Evolutionary conservation across 1,284 basidiomycete species (phyloP), one percentile per base, ranked within the genome.

Genomic region (Melampsora larici-populina): DNA sequence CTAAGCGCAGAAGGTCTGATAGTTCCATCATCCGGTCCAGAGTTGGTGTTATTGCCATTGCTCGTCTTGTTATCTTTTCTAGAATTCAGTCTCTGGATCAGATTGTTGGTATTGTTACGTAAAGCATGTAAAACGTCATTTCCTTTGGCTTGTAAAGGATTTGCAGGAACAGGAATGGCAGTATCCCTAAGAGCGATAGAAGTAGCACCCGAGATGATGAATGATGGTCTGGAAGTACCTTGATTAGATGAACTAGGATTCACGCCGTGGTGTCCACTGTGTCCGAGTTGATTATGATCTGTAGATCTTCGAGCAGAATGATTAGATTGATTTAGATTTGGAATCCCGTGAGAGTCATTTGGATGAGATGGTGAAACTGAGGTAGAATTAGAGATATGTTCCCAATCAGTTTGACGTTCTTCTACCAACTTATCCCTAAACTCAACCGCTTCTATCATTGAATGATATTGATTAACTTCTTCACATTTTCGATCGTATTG

Each of bases 151-250:
- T 77, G 74, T 21, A 77, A 60, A 11, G 74, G 74, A 49, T 77
- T 77, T 3, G 74, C 74, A 55, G 74, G 55, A 8, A 65, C 49
- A 8, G 74, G 74, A 58, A 65, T 77, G 24, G 51, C 66, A 55
- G 74, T 77, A 70, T 77, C 74, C n/a, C 74, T 65, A 5, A 77
- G 74, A 33, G 74, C 65, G 29, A 49, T 49, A 67, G 74, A 77
- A 18, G 74, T 77, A 21, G 74, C 74, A 31, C 74, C 74, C 3
- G 74, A 77, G 65, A 77, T 77, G 67, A 77, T 77, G 65, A 75
- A 49, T 26, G 65, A 29, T 24, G 48, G 18, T 21, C 21, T 69
- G 48, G 65, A 36, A 15, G n/a, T 55, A 63, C 51, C 72, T 58
- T 13, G 46, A 17, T 26, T 31, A 40, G 51, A 18, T 55, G 51